Conservation (phyloP, 2,329 filamentous ascomycete genomes). For the Sporothrix inflata region DNA sequence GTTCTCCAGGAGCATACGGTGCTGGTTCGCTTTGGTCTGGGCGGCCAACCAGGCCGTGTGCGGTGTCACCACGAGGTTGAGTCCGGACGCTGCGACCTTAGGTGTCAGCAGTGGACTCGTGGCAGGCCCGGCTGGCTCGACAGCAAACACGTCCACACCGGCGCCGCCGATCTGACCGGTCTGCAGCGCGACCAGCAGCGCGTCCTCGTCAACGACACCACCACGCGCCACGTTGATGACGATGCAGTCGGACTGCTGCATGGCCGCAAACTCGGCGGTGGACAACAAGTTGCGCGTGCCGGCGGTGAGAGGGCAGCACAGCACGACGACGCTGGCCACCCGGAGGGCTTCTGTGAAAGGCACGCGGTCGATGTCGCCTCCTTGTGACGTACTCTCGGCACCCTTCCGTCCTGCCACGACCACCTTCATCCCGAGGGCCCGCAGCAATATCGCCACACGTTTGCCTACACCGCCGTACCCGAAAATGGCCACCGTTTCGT, state of each 20-base stretch:
- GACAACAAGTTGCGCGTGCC: conserved; percentile 37
- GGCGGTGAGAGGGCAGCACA: conserved; percentile 41
- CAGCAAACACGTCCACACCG: conserved; percentile 42
- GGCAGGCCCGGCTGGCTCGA: conserved; percentile 39
- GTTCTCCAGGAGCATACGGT: conserved; percentile 31
- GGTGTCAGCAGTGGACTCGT: conserved; percentile 30
- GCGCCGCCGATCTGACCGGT: conserved; percentile 40
- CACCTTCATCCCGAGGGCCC: conserved; percentile 41
- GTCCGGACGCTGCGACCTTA: conserved; percentile 6
- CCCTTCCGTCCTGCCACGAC: conserved; percentile 33
- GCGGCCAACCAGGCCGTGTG: conserved; percentile 33
- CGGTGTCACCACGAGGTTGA: conserved; percentile 33
- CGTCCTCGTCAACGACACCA: conserved; percentile 42
- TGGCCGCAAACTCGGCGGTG: conserved; percentile 30
- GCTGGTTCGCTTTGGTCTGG: conserved; percentile 31
- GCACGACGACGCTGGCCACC: conserved; percentile 40
- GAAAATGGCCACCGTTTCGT: conserved; percentile 39
- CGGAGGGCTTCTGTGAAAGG: conserved; percentile 33
- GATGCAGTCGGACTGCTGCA: conserved; percentile 35
- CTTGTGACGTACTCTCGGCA: neutral
- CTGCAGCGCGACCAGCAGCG: conserved; percentile 41
- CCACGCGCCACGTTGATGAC: conserved; percentile 43
- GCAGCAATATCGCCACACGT: conserved; percentile 38
- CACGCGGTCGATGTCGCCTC: conserved; percentile 32
- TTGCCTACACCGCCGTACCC: conserved; percentile 43